Conservation (phyloP, 2,329 filamentous ascomycete genomes). For the Colletotrichum lupini region DNA sequence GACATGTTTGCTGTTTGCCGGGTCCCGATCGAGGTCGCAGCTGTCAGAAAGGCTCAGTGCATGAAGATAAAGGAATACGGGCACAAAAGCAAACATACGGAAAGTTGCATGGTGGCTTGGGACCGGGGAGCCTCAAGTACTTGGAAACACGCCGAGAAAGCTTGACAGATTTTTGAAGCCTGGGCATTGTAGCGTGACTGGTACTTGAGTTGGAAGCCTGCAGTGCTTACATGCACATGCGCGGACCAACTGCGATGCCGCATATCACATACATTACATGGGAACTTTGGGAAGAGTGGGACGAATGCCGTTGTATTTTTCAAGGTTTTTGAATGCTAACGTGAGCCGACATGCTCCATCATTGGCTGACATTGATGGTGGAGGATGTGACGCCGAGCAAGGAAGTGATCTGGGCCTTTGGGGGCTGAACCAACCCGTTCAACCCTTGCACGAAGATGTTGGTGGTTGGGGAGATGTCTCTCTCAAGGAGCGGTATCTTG, state of each 20-base stretch:
- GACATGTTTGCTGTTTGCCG: conserved; percentile 9
- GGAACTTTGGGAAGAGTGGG: background rate
- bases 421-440: background rate
- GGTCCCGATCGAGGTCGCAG: background rate
- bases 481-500: background rate
- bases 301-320: conserved; percentile 15
- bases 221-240: conserved; percentile 5
- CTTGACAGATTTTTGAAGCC: conserved; percentile 13
- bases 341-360: conserved; percentile 6
- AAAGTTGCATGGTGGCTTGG: conserved; percentile 14
- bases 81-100: background rate
- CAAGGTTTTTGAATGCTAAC: conserved; percentile 7
- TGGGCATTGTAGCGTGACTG: background rate
- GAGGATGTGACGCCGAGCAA: background rate
- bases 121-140: conserved; percentile 17
- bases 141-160: conserved; percentile 11
- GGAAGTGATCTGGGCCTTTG: conserved; percentile 11
- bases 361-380: background rate
- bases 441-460: background rate
- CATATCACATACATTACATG: conserved; percentile 6
- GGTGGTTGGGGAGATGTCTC: conserved; percentile 6
- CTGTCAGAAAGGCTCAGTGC: background rate
- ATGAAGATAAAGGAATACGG: background rate
- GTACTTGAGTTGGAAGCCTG: background rate
- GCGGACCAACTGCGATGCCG: background rate